phyloP scores from a whole-genome alignment of 2,329 filamentous ascomycete species.

The Aaosphaeria pasadenensis region DNA sequence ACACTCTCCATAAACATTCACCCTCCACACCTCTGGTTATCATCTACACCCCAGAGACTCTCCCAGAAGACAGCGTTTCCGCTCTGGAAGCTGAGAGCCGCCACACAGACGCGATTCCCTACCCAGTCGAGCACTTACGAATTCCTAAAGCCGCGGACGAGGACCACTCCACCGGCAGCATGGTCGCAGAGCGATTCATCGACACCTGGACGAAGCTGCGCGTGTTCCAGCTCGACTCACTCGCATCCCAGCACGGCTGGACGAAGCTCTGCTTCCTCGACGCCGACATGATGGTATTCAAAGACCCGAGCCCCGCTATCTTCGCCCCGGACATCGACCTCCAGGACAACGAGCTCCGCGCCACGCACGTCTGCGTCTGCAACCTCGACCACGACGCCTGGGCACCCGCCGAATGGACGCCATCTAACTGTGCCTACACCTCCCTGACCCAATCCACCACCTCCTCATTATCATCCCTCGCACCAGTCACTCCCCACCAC shows the following conservation, averaged over 20 bases:
- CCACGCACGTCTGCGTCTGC: slow-evolving; percentile 53
- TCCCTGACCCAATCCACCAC: slow-evolving; percentile 30
- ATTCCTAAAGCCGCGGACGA: slow-evolving; percentile 24
- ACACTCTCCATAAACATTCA: slow-evolving; percentile 47
- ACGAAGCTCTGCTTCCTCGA: slow-evolving; percentile 51
- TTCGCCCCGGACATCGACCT: slow-evolving; percentile 33
- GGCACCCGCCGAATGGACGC: slow-evolving; percentile 49
- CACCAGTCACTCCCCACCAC: slow-evolving; percentile 25
- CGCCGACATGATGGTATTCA: slow-evolving; percentile 52
- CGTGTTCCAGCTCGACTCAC: slow-evolving; percentile 44
- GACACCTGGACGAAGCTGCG: slow-evolving; percentile 57
- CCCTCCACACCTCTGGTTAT: slow-evolving; percentile 50
- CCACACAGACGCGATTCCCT: slow-evolving; percentile 40
- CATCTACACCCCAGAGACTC: slow-evolving; percentile 44
- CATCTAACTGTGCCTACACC: slow-evolving; percentile 50
- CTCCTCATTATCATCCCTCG: slow-evolving; percentile 28
- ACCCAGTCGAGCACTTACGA: slow-evolving; percentile 41
- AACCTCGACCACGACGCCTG: slow-evolving; percentile 51
- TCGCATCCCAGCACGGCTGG: slow-evolving; percentile 14
- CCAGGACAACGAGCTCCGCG: slow-evolving; percentile 41
- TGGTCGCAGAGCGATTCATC: slow-evolving; percentile 51
- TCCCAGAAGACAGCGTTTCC: slow-evolving; percentile 39
- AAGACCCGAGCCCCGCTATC: slow-evolving; percentile 33
- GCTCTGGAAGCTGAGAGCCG: slow-evolving; percentile 43
- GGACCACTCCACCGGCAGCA: slow-evolving; percentile 19